Evolutionary conservation across 192 early-diverging fungal species (phyloP), one percentile per base, ranked within the genome.

Genomic region (Anaeromyces robustus): DNA sequence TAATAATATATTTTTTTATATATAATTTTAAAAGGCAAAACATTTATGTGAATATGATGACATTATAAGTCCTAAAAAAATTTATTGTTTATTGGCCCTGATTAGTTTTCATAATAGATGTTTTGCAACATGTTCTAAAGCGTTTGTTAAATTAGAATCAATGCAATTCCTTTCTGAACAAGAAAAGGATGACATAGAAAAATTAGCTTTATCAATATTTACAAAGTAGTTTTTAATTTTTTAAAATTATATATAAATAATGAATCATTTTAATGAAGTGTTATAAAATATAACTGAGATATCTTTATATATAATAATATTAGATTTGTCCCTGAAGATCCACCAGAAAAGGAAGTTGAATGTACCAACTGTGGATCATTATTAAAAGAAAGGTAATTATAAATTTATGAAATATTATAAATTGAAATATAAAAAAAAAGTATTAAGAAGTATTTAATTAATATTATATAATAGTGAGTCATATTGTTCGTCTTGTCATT

Each of bases 131-230:
- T 89, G 90, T 80, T 89, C 89, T 2, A 83, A 84, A 59, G 89
- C 90, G 4, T 86, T 91, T 78, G 84, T 87, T 29, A 87, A 87
- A 79, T 84, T 91, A 30, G 89, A 91, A 80, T 79, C 87, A 11
- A 30, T 86, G 39, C 80, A 85, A 17, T 43, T 22, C 18, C 43
- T 83, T 26, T 52, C 80, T 26, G 85, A 83, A 22, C 83, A 85
- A 28, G 84, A 90, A 37, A 26, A 79, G 30, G 80, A 85, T 77
- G 78, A 82, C n/a, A 88, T 84, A 77, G 85, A 89, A 77, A 81
- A 86, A 30, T 82, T 91, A 80, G 90, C 86, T 6, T 34, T 90
- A 18, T 80, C 81, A n/a, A 89, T 91, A 18, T 91, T 91, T 83
- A 82, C 83, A 28, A 87, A 89, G 88, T 90, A 30, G 29, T 5